phyloP scores from a whole-genome alignment of 2,329 filamentous ascomycete genomes.

The Aspergillus japonicus region DNA sequence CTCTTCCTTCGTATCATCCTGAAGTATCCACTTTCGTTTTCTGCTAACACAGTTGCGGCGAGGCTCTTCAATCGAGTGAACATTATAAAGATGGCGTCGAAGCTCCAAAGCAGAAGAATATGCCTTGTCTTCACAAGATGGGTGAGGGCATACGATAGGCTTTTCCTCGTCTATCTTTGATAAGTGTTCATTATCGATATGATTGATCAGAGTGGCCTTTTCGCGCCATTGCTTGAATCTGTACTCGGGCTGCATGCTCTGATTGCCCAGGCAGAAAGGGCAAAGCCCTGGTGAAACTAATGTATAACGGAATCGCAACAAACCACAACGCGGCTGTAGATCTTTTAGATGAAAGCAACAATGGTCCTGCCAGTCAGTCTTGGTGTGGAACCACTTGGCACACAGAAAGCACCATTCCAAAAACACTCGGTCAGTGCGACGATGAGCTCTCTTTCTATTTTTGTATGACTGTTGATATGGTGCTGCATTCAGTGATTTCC shows the following conservation, averaged over 20 bases:
- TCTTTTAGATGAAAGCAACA: background rate
- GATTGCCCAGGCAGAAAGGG: background rate
- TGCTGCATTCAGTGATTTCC: background rate
- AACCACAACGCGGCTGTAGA: background rate
- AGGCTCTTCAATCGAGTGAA: background rate
- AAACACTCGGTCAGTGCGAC: background rate
- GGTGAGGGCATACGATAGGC: background rate
- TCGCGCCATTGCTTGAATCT: background rate
- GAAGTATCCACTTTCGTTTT: background rate
- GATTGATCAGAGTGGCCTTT: background rate
- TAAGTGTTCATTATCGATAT: background rate
- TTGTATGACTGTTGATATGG: background rate
- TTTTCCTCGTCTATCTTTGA: background rate
- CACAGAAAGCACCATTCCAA: background rate
- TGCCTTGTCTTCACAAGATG: background rate
- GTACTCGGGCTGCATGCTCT: background rate
- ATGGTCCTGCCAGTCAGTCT: background rate
- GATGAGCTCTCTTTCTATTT: background rate
- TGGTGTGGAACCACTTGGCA: background rate
- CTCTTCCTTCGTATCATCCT: background rate
- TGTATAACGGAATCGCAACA: background rate
- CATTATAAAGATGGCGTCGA: background rate
- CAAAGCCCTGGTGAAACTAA: background rate
- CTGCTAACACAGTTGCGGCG: background rate
- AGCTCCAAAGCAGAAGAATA: background rate